Base-by-base conservation (phyloP, 192 early-diverging fungal species). In the Coemansia sp. region DNA sequence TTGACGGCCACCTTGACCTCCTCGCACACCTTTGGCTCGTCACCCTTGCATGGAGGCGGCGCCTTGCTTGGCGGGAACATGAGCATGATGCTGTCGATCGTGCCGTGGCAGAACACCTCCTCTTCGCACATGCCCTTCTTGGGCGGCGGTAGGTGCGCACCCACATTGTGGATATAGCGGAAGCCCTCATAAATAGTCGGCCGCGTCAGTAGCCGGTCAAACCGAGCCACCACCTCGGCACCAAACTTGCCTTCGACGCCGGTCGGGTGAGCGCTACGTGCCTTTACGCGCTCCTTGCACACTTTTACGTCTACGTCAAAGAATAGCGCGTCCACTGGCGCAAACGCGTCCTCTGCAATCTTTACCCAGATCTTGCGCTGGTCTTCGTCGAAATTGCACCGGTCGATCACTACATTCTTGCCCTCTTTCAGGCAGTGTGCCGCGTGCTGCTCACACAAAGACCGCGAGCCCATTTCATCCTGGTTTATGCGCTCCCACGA, bases 361-460 rank as follows among this genome's bases (percentile, higher is more conserved):
- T 81, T 79, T 27, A 90, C 70, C 89, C 89, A 92, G 56, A 83
- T 83, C 68, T 86, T 86, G 56, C 90, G 85, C 72, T 92, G 90
- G 60, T 79, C 71, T 50, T 81, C 73, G 66, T 92, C 86, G 84
- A 92, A 92, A 77, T 92, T 92, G 75, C 88, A 88, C 25, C 90
- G 86, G 69, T 92, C 90, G 14, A 92, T 81, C 62, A 92, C 76
- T 9, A 90, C 87, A 67, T 85, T 88, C 57, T 88, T 83, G 50
- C 84, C 73, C 37, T 85, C 67, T 58, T 83, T 67, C 24, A 84
- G 67, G 63, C 56, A 61, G 53, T 81, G 66, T 25, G 67, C 71
- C 8, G 83, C 71, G 53, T 82, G 58, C 19, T 76, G 79, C 80
- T 90, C 90, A 74, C 90, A 92, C 21, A 84, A 75, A 5, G 76